Percentiles rank a stretch among this genome's conserved stretches.
phyloP scores from a whole-genome alignment of 2,329 filamentous ascomycete species.

The Phyllosticta ampelicida region DNA sequence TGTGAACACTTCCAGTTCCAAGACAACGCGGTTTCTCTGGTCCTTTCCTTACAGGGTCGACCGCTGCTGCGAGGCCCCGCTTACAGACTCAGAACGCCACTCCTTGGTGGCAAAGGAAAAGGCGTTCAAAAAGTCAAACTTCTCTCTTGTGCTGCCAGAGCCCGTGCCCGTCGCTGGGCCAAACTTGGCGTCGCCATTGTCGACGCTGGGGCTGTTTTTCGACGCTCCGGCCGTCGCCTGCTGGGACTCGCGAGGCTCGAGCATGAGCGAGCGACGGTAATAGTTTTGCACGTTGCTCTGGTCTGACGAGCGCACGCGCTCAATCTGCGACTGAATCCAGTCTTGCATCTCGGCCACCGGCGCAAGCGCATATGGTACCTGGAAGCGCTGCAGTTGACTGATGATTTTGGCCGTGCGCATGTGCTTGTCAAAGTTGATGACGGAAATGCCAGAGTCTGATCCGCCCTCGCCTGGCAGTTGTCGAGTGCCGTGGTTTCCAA shows the following conservation, averaged over 20 bases:
- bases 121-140: constrained; percentile 9
- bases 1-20: neutral
- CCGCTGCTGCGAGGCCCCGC: neutral
- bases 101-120: constrained; percentile 4
- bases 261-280: constrained; percentile 72
- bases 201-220: neutral
- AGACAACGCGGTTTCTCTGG: neutral
- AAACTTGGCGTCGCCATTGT: constrained; percentile 1
- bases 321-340: constrained; percentile 78
- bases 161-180: neutral
- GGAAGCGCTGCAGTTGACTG: constrained; percentile 88
- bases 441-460: constrained; percentile 56
- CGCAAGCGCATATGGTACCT: constrained; percentile 77
- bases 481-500: constrained; percentile 80
- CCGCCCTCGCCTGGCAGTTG: constrained; percentile 51
- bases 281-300: constrained; percentile 54
- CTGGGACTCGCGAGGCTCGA: constrained; percentile 60
- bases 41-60: neutral
- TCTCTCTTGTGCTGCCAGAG: constrained; percentile 2
- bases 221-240: constrained; percentile 11
- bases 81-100: constrained; percentile 3
- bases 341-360: constrained; percentile 83
- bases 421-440: constrained; percentile 98
- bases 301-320: constrained; percentile 57
- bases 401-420: constrained; percentile 91